phyloP scores from a whole-genome alignment of 441 rosid species.

The Erodium moschatum region DNA sequence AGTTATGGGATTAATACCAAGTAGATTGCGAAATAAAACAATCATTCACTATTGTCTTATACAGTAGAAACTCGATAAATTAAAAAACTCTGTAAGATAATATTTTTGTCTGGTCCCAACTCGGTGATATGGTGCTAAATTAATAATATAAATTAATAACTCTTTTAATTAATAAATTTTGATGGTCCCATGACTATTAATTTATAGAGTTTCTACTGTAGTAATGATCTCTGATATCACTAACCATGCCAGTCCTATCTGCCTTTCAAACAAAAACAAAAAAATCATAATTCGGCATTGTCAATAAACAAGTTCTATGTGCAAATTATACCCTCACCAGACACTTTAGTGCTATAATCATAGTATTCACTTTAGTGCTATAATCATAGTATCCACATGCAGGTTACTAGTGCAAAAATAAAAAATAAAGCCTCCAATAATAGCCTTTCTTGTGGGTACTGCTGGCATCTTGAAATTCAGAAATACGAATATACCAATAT shows the following conservation, averaged over 20 bases:
- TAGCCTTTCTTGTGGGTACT: not conserved
- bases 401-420: not conserved
- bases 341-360: not conserved
- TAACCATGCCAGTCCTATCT: constrained; percentile 4
- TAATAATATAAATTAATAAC: no score
- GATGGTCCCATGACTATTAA: no score
- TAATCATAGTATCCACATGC: not conserved
- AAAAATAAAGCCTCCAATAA: not conserved
- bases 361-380: no score
- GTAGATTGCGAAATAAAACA: not conserved
- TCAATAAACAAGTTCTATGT: not conserved
- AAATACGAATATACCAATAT: not conserved
- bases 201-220: no score
- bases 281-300: not conserved
- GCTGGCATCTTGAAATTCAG: constrained; percentile 2
- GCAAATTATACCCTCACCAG: not conserved
- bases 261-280: not conserved
- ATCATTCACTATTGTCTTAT: not conserved
- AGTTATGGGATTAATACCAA: constrained; percentile 1
- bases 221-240: not conserved
- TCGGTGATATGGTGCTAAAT: no score
- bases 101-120: no score
- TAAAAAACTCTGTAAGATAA: no score
- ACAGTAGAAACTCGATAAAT: no score
- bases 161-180: no score